A percentile compares a stretch with the other conserved stretches of the same genome.
These are phyloP conservation scores for Moricandia moricandioides DNA, from an alignment of 345 rosid genomes.

Conservation along the genomic window DNA sequence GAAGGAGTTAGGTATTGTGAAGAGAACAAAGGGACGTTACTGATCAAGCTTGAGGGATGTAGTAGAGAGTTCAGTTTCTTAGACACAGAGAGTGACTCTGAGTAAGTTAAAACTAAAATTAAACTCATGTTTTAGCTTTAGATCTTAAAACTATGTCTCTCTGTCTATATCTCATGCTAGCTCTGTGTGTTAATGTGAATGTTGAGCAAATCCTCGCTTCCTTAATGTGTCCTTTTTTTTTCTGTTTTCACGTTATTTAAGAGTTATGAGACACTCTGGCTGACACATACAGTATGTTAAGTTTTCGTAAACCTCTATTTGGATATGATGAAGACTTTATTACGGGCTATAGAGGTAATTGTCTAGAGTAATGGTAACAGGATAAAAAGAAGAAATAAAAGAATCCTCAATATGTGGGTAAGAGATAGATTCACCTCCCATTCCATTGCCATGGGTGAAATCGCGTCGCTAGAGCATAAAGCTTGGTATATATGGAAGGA, in stretches of 20 bases:
- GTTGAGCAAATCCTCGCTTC: background rate
- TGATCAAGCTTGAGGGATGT: conserved; percentile 59
- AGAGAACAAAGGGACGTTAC: conserved; percentile 78
- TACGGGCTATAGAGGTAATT: background rate
- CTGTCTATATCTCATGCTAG: conserved; percentile 27
- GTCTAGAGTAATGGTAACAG: too few relatives aligned
- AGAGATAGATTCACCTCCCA: conserved; percentile 85
- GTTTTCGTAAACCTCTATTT: background rate
- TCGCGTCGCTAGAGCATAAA: conserved; percentile 96
- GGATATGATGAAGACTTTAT: background rate
- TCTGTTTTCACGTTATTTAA: background rate
- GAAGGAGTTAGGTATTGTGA: conserved; percentile 65
- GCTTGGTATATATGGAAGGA: conserved; percentile 80
- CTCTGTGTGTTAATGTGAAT: background rate
- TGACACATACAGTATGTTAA: background rate
- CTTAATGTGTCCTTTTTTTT: background rate
- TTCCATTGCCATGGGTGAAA: conserved; percentile 87
- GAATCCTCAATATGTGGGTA: background rate
- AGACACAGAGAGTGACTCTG: conserved; percentile 60
- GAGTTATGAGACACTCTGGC: conserved; percentile 3
- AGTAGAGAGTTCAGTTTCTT: conserved; percentile 65
- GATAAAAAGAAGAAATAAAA: background rate
- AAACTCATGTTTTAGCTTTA: conserved; percentile 21
- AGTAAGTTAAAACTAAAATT: conserved; percentile 32
- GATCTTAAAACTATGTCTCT: background rate